A percentile compares a stretch with the other conserved stretches of the same genome.
phyloP scores from a whole-genome alignment of 345 rosid genomes.

The Angophora floribunda region DNA sequence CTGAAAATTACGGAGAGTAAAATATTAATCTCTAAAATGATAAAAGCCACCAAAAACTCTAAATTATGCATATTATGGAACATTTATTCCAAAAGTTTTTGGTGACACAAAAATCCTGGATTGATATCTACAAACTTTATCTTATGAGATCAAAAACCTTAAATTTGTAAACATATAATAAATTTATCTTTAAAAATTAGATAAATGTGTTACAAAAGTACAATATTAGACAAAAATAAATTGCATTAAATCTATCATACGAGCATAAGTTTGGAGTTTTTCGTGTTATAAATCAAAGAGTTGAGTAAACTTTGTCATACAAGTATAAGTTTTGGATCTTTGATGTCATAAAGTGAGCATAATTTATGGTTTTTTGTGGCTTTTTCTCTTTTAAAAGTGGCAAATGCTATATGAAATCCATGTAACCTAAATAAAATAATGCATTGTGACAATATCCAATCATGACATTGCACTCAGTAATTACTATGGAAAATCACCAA shows the following conservation, averaged over 20 bases:
- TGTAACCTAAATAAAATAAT: background rate
- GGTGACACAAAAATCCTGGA: no score
- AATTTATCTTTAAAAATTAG: no score
- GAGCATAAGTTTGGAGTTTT: no score
- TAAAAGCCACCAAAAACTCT: background rate
- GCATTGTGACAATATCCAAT: background rate
- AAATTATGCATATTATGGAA: no score
- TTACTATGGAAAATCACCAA: fast-evolving
- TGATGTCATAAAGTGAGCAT: no score
- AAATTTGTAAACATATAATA: no score
- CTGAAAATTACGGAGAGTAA: background rate
- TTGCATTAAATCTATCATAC: fast-evolving
- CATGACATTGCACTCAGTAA: fast-evolving
- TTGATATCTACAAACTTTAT: no score
- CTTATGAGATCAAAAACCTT: no score
- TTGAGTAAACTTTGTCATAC: background rate
- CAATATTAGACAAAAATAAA: no score
- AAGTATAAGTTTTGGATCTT: no score
- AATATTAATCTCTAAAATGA: background rate
- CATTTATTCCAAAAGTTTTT: no score
- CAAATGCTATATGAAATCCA: background rate
- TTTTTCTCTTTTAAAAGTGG: background rate
- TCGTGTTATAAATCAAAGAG: fast-evolving
- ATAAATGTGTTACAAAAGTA: no score
- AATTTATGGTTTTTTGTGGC: background rate